phyloP scores from a whole-genome alignment of 768 basidiomycete genomes.

The Rhodotorula diobovata region DNA sequence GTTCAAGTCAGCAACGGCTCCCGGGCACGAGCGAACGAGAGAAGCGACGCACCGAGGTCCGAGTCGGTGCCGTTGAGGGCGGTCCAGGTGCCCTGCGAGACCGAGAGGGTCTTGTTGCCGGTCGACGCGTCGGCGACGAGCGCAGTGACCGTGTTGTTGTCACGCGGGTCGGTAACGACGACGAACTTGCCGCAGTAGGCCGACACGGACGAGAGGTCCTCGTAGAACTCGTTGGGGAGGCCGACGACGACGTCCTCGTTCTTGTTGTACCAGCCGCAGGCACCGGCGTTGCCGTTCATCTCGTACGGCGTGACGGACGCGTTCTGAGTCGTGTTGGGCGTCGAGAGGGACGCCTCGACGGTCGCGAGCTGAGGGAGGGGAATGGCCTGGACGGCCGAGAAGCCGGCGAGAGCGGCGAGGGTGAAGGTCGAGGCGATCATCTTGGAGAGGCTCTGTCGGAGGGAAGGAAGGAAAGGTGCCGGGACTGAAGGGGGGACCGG shows the following conservation, averaged over 20 bases:
- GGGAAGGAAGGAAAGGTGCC: too few species aligned
- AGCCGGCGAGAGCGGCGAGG: constrained; percentile 36
- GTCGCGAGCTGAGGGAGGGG: background rate
- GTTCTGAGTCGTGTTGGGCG: constrained; percentile 26
- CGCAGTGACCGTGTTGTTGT: constrained; percentile 59
- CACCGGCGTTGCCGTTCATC: constrained; percentile 67
- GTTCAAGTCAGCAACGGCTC: constrained; percentile 65
- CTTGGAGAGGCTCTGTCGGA: too few species aligned
- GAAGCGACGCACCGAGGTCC: constrained; percentile 12
- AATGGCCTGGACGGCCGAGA: constrained; percentile 6
- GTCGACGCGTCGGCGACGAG: constrained; percentile 65
- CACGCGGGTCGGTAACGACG: constrained; percentile 59
- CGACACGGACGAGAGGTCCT: constrained; percentile 48
- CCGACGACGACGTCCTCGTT: constrained; percentile 54
- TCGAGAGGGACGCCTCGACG: constrained; percentile 26
- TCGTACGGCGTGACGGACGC: constrained; percentile 17
- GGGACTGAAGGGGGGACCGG: too few species aligned
- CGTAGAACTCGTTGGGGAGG: constrained; percentile 58
- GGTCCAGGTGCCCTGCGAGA: constrained; percentile 48
- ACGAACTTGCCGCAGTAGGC: constrained; percentile 64
- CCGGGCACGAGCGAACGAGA: constrained; percentile 24
- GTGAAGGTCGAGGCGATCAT: constrained; percentile 29
- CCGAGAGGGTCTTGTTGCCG: constrained; percentile 27
- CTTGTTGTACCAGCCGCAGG: constrained; percentile 61
- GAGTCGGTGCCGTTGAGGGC: constrained; percentile 40